phyloP scores from a whole-genome alignment of 805 yeast species.

The Zygotorulaspora sp. region DNA sequence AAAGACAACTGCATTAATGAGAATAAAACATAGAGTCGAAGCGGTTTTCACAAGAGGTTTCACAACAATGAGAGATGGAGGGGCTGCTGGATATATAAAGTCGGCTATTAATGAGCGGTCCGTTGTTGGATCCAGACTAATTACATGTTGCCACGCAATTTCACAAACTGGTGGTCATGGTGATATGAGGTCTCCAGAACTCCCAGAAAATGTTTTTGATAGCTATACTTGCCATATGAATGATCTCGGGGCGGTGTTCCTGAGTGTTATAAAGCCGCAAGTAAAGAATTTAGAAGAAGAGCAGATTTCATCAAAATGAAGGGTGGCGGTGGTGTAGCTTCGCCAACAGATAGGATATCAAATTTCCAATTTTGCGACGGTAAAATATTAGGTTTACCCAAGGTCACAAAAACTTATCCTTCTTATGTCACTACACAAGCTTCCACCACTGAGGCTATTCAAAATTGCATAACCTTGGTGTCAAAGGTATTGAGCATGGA shows the following conservation, averaged over 20 bases:
- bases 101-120: constrained; percentile 10
- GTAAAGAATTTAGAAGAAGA: constrained; percentile 12
- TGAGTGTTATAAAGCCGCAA: constrained; percentile 10
- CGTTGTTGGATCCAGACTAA: constrained; percentile 8
- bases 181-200: constrained; percentile 6
- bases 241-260: constrained; percentile 9
- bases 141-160: constrained; percentile 12
- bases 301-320: constrained; percentile 12
- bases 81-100: constrained; percentile 13
- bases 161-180: constrained; percentile 14
- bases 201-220: constrained; percentile 9
- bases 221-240: constrained; percentile 10
- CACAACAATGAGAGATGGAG: constrained; percentile 15
- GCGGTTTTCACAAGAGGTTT: constrained; percentile 11
- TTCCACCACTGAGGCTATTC: constrained; percentile 10
- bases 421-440: constrained; percentile 13
- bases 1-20: constrained; percentile 9
- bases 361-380: constrained; percentile 13
- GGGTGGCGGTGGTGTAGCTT: constrained; percentile 14
- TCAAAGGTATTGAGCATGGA: constrained; percentile 12
- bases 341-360: constrained; percentile 11
- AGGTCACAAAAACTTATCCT: constrained; percentile 9
- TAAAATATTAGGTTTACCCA: constrained; percentile 8
- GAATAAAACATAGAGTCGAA: constrained; percentile 11
- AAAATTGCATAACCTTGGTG: constrained; percentile 10